phyloP scores from a whole-genome alignment of 2,329 filamentous ascomycete species.

The Chrysosporium queenslandicum region DNA sequence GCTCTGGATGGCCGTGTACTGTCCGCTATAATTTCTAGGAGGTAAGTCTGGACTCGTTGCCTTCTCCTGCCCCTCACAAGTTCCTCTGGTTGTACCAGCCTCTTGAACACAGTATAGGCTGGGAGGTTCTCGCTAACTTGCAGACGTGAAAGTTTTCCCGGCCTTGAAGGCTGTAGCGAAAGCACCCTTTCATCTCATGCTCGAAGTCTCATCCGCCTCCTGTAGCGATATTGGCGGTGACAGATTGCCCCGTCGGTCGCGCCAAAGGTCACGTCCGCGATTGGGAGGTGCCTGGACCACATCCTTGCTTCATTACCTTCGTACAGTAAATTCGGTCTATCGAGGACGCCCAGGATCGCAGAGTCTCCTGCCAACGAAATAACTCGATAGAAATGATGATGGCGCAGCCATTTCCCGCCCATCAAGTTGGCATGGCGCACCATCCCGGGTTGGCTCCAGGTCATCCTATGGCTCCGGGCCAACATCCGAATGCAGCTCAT shows the following conservation, averaged over 20 bases:
- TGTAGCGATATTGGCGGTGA: constrained; percentile 26
- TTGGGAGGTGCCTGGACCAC: constrained; percentile 15
- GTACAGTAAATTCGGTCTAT: neutral
- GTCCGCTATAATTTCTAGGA: constrained; percentile 7
- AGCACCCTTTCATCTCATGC: constrained; percentile 28
- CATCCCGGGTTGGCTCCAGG: constrained; percentile 50
- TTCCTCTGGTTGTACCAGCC: constrained; percentile 2
- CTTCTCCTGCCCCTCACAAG: constrained; percentile 9
- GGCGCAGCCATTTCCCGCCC: constrained; percentile 48
- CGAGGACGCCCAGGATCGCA: neutral
- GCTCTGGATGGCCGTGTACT: constrained; percentile 9
- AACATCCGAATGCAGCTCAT: constrained; percentile 48
- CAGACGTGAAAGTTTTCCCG: constrained; percentile 5
- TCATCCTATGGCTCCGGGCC: constrained; percentile 50
- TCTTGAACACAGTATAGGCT: neutral
- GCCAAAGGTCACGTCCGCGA: constrained; percentile 23
- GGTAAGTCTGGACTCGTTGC: constrained; percentile 9
- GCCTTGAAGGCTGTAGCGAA: constrained; percentile 6
- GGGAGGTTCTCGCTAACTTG: constrained; percentile 5
- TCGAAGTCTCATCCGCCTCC: constrained; percentile 21
- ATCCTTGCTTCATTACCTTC: constrained; percentile 6
- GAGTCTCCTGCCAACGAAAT: constrained; percentile 3
- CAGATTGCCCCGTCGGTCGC: constrained; percentile 28
- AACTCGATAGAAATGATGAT: constrained; percentile 43
- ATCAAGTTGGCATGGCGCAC: constrained; percentile 48